phyloP scores from a whole-genome alignment of 2,329 filamentous ascomycete genomes.

The Colletotrichum brevisporum region DNA sequence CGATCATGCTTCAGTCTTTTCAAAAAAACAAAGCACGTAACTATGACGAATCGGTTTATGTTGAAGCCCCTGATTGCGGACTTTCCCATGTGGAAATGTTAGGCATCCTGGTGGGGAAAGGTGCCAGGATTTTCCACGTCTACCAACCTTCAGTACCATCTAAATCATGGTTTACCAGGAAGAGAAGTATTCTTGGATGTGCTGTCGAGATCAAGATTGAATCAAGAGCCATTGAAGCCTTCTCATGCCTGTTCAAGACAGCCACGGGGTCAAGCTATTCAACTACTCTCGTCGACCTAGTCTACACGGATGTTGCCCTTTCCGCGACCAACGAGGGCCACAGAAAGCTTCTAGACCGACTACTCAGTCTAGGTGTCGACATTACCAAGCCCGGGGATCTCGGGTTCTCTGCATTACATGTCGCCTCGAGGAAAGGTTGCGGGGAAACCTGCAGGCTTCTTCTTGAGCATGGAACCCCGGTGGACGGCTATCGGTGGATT shows the following conservation, averaged over 20 bases:
- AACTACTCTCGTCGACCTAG: not conserved
- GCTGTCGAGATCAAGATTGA: not conserved
- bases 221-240: not conserved
- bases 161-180: not conserved
- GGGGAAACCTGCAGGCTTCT: conserved; percentile 3
- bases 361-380: not conserved
- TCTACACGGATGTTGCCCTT: not conserved
- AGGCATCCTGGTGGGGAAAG: not conserved
- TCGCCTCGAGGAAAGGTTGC: not conserved
- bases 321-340: not conserved
- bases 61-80: too few relatives aligned
- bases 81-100: not conserved
- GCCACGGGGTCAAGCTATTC: not conserved
- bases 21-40: too few relatives aligned
- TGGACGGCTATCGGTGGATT: not conserved
- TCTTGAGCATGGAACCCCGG: not conserved
- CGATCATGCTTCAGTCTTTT: not conserved
- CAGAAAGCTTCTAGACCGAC: not conserved
- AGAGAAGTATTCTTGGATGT: not conserved
- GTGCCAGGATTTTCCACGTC: not conserved
- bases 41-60: too few relatives aligned
- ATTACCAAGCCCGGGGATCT: not conserved
- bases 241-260: not conserved
- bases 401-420: conserved; percentile 3
- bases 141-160: too few relatives aligned